These are phyloP conservation scores for Marasmius fiardii DNA, from an alignment of 1,284 basidiomycete species.

Conservation along the genomic window DNA sequence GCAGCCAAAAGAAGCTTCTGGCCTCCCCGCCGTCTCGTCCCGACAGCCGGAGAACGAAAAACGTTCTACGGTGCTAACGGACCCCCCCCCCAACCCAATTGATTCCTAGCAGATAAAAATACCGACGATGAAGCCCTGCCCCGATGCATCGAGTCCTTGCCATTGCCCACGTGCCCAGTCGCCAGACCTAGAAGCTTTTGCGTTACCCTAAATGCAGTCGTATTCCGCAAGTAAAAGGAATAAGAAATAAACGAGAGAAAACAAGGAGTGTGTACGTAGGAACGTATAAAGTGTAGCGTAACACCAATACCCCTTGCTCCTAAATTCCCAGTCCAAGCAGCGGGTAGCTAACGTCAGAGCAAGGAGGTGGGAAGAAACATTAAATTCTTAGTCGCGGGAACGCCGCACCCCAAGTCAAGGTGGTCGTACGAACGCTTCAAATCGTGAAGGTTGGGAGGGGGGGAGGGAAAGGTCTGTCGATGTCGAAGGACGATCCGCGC, in stretches of 20 bases:
- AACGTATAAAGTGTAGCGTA: not conserved
- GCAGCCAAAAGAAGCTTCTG: not conserved
- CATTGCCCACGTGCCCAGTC: not conserved
- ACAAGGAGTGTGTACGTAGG: not conserved
- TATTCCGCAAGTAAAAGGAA: too few species aligned
- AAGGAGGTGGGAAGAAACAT: not conserved
- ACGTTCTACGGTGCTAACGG: not conserved
- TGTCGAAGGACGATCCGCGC: not conserved
- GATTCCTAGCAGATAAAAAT: not conserved
- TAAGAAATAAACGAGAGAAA: not conserved
- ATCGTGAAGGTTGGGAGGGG: not conserved
- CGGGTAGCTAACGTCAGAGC: not conserved
- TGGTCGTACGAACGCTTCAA: not conserved
- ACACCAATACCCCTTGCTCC: not conserved
- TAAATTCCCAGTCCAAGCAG: not conserved
- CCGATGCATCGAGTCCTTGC: not conserved
- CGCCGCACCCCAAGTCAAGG: not conserved
- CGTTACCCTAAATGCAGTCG: too few species aligned
- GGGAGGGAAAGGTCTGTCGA: not conserved
- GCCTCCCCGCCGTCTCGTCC: not conserved
- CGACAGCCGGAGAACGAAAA: not conserved
- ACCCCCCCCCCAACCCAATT: not conserved
- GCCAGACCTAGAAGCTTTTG: not conserved
- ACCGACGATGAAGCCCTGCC: not conserved
- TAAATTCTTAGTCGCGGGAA: not conserved